Conservation (phyloP, 2,329 filamentous ascomycete species). For the Rhinocladiella mackenziei region DNA sequence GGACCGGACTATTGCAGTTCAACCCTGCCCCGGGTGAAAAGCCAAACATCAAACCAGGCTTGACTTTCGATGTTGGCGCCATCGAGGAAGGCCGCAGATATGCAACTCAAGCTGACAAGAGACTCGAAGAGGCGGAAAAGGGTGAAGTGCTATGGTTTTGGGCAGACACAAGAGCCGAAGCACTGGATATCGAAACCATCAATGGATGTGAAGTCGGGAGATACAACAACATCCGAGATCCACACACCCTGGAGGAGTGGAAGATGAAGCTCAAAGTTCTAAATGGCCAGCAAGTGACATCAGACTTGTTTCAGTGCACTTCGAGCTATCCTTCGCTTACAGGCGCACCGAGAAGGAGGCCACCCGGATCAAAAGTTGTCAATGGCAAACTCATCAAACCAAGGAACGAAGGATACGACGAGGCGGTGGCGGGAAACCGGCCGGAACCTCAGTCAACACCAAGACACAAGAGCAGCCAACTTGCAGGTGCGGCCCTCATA, state of each 20-base stretch:
- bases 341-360: constrained; percentile 14
- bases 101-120: constrained; percentile 44
- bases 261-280: constrained; percentile 45
- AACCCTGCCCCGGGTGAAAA: constrained; percentile 34
- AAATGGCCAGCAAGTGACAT: constrained; percentile 33
- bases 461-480: constrained; percentile 24
- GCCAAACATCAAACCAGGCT: constrained; percentile 29
- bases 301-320: constrained; percentile 8
- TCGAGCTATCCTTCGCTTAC: constrained; percentile 1
- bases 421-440: not conserved
- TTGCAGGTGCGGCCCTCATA: constrained; percentile 23
- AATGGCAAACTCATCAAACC: constrained; percentile 26
- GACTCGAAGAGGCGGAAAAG: constrained; percentile 41
- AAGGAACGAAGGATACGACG: constrained; percentile 18
- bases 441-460: constrained; percentile 10
- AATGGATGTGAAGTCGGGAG: constrained; percentile 52
- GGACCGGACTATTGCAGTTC: constrained; percentile 25
- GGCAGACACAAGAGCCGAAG: constrained; percentile 54
- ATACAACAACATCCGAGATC: constrained; percentile 45
- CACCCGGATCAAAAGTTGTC: constrained; percentile 25
- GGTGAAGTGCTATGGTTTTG: constrained; percentile 49
- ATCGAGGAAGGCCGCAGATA: constrained; percentile 47
- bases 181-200: constrained; percentile 52
- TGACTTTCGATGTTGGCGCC: constrained; percentile 47
- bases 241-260: constrained; percentile 39